Base-by-base conservation (phyloP, 208 protist genomes). In the Acanthamoeba triangularis region DNA sequence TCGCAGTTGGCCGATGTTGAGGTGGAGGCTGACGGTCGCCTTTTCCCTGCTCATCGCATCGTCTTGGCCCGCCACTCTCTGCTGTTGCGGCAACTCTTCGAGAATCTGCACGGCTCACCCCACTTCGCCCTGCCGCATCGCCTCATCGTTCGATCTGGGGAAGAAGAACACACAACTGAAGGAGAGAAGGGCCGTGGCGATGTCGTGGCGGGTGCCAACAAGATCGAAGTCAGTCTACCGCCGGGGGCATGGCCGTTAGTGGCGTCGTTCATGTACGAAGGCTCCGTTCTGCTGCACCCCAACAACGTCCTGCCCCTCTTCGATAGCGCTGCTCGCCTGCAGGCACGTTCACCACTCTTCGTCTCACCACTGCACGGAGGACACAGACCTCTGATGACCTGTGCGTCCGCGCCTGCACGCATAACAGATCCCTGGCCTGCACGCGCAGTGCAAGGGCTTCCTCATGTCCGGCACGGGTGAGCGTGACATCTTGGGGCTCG, bases 241-340 rank as follows among this genome's bases (percentile, higher is more conserved):
- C 37, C 18, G 30, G 69, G 69, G 25, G 69, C 37, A 28, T 80
- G 69, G 69, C 69, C 69, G 3, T 47, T 80, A 11, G 35, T 80
- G 69, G 69, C 69, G 69, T 49, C 69, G 30, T 80, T 49, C 69
- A 80, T 80, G 69, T 80, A 80, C 69, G 3, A 80, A 44, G 69
- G 69, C 69, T 49, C 69, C 18, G 69, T 80, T 13, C 18, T 41
- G 35, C 69, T 80, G 69, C 69, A 80, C 35, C 69, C 69, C 30
- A 35, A 80, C 69, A 80, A 80, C n/a, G 69, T 80, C n/a, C 69
- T 80, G 30, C 69, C 33, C 6, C 69, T 80, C 35, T 80, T 80
- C 23, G 69, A 80, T 33, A 80, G 69, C 10, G 69, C 69, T 47
- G 69, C n/a, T 11, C 69, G 69, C 20, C 69, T 80, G 16, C 25